Percentiles rank a stretch among this genome's conserved stretches.
These are phyloP conservation scores for Onygenales sp. DNA, from an alignment of 2,329 filamentous ascomycete genomes.

Conservation along the genomic window DNA sequence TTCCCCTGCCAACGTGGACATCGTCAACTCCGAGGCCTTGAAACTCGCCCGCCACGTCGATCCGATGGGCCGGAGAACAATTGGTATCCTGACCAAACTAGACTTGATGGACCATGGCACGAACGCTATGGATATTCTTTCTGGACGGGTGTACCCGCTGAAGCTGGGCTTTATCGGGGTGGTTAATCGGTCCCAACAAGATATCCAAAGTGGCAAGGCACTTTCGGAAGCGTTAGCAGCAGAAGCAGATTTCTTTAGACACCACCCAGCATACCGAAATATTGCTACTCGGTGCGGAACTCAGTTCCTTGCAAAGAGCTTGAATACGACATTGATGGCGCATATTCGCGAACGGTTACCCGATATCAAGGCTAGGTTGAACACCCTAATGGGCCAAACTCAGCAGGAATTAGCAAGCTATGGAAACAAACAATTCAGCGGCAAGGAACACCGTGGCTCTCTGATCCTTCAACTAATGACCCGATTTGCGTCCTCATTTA, in stretches of 20 bases:
- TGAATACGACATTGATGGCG: conserved; percentile 90
- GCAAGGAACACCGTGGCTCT: conserved; percentile 91
- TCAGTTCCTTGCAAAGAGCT: conserved; percentile 83
- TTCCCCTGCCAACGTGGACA: conserved; percentile 92
- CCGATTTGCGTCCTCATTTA: conserved; percentile 93
- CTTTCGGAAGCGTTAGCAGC: conserved; percentile 82
- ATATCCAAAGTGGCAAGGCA: conserved; percentile 94
- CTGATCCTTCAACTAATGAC: conserved; percentile 97
- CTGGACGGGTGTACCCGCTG: conserved; percentile 87
- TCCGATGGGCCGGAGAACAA: conserved; percentile 84
- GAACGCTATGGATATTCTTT: conserved; percentile 95
- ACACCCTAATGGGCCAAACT: conserved; percentile 98
- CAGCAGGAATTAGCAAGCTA: conserved; percentile 98
- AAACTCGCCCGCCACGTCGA: conserved; percentile 97
- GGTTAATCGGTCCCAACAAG: conserved; percentile 95
- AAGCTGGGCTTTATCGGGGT: conserved; percentile 98
- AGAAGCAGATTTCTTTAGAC: conserved; percentile 90
- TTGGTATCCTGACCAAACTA: conserved; percentile 92
- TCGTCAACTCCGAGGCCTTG: conserved; percentile 95
- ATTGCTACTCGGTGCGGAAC: conserved; percentile 91
- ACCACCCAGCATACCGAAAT: conserved; percentile 94
- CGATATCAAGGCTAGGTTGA: conserved; percentile 94
- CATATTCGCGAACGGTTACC: conserved; percentile 93
- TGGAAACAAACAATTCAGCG: conserved; percentile 93
- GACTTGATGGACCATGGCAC: conserved; percentile 99